Evolutionary conservation across 139 green algal genomes (phyloP).

Genomic region (Picochlorum sp.): DNA sequence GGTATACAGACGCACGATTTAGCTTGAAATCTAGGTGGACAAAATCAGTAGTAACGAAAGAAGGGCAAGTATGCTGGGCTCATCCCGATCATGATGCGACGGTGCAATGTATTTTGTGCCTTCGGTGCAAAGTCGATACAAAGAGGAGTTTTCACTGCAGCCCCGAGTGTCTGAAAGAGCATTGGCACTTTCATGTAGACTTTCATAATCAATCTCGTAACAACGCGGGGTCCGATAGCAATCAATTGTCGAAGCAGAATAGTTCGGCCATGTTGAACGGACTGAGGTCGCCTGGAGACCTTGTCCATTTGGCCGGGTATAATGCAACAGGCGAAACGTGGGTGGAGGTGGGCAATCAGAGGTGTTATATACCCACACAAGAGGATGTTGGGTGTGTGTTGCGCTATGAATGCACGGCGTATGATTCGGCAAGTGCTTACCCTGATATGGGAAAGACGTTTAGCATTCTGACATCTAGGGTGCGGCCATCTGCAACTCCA

Average conservation of each 20-base stretch:
- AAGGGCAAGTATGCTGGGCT: conserved; percentile 43
- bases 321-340: conserved; percentile 58
- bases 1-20: conserved; percentile 48
- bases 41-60: conserved; percentile 62
- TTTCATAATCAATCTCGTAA: conserved; percentile 62
- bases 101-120: conserved; percentile 86
- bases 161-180: conserved; percentile 75
- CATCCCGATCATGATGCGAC: conserved; percentile 77
- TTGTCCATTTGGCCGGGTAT: conserved; percentile 20
- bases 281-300: conserved; percentile 1
- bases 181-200: conserved; percentile 83
- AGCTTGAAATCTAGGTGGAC: conserved; percentile 82
- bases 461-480: conserved; percentile 60
- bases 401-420: conserved; percentile 67
- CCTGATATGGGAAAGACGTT: conserved; percentile 33
- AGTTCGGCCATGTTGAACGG: conserved; percentile 4
- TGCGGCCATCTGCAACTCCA: conserved; percentile 65
- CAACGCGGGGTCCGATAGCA: conserved; percentile 32
- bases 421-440: conserved; percentile 14
- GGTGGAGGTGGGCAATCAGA: conserved; percentile 62
- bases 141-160: conserved; percentile 86
- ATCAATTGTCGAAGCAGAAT: background rate
- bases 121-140: conserved; percentile 59
- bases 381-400: conserved; percentile 87
- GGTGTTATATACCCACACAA: conserved; percentile 61